These are phyloP conservation scores for Salix suchowensis DNA, from an alignment of 345 rosid species.

Conservation along the genomic window DNA sequence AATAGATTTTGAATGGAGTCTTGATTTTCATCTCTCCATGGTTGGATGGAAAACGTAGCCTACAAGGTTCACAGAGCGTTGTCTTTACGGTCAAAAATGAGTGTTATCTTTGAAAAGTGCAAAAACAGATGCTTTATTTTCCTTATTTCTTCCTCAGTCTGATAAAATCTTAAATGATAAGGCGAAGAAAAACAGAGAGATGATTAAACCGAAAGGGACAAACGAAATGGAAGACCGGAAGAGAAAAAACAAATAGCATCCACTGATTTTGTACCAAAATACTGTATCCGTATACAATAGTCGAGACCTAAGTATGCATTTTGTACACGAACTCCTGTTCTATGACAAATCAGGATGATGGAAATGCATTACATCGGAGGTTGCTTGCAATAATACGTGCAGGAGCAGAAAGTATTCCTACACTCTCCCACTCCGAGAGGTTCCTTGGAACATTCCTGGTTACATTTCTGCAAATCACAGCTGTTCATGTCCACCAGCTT, in stretches of 20 bases:
- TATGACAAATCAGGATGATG: neutral
- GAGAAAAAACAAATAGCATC: neutral
- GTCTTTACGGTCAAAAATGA: too few species aligned
- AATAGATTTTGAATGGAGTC: too few species aligned
- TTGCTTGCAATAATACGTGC: slow-evolving; percentile 40
- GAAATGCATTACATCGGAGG: slow-evolving; percentile 26
- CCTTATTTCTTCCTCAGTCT: neutral
- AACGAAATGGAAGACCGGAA: neutral
- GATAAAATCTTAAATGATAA: too few species aligned
- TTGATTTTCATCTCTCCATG: too few species aligned
- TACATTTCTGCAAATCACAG: slow-evolving; percentile 31
- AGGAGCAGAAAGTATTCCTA: slow-evolving; percentile 32
- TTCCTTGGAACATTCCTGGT: slow-evolving; percentile 30
- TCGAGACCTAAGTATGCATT: neutral
- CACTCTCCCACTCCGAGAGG: slow-evolving; percentile 39
- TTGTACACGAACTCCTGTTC: neutral
- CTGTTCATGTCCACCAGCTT: slow-evolving; percentile 19
- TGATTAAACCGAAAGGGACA: too few species aligned
- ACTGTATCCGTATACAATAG: neutral
- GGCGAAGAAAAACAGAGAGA: neutral
- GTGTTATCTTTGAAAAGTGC: slow-evolving; percentile 2
- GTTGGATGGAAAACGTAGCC: too few species aligned
- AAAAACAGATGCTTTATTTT: neutral
- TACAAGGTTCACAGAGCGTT: too few species aligned
- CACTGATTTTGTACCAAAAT: neutral